phyloP scores from a whole-genome alignment of 306 rosid genomes.

The Rosa persica region DNA sequence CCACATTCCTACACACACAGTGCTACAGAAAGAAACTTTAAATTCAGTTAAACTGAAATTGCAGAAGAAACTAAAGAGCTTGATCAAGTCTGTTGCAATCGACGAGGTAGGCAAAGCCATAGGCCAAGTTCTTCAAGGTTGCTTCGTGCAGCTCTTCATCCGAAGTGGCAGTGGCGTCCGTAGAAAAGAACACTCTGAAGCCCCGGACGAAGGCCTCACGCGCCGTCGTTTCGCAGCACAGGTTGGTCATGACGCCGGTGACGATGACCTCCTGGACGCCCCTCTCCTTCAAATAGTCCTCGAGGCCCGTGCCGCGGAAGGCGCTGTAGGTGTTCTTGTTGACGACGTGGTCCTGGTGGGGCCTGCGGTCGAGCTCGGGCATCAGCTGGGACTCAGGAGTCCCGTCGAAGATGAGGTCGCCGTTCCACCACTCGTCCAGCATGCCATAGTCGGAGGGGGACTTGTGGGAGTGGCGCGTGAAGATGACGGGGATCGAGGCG shows the following conservation, averaged over 20 bases:
- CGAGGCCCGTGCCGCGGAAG: constrained; percentile 48
- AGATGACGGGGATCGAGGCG: constrained; percentile 62
- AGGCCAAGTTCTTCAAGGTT: constrained; percentile 69
- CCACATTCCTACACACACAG: not conserved
- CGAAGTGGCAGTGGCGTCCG: constrained; percentile 63
- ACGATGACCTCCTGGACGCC: constrained; percentile 69
- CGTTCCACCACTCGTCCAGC: constrained; percentile 72
- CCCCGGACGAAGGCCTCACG: constrained; percentile 70
- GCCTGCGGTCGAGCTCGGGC: constrained; percentile 32
- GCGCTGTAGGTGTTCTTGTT: constrained; percentile 65
- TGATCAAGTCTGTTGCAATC: constrained; percentile 45
- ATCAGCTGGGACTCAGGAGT: constrained; percentile 52
- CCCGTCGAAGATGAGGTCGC: constrained; percentile 55
- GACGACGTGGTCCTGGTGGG: constrained; percentile 35
- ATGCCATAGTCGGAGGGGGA: constrained; percentile 48
- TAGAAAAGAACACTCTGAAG: constrained; percentile 65
- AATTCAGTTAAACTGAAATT: no score
- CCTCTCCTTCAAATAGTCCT: constrained; percentile 49
- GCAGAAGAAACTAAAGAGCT: not conserved
- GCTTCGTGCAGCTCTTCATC: constrained; percentile 58
- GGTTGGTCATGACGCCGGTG: constrained; percentile 67
- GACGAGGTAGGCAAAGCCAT: constrained; percentile 66
- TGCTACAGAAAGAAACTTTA: not conserved
- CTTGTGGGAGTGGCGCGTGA: constrained; percentile 70
- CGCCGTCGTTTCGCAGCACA: constrained; percentile 81